These are phyloP conservation scores for Pestalotiopsis sp. DNA, from an alignment of 2,329 filamentous ascomycete genomes.

Conservation along the genomic window DNA sequence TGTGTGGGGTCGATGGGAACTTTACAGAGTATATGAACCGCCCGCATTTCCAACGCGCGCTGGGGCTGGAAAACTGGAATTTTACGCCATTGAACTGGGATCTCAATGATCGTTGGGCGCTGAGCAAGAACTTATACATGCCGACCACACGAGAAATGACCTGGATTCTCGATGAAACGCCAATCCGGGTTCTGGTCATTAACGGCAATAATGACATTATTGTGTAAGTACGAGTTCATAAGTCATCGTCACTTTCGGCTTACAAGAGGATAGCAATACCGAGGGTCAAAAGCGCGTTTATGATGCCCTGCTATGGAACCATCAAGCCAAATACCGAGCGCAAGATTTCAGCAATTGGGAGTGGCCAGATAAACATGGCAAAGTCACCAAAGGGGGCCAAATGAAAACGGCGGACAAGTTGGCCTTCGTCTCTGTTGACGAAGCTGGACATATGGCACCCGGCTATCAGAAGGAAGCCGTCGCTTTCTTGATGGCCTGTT, in stretches of 20 bases:
- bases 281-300: conserved; percentile 16
- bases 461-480: conserved; percentile 14
- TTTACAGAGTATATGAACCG: conserved; percentile 13
- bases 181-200: conserved; percentile 1
- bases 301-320: conserved; percentile 11
- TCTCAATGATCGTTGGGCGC: conserved; percentile 10
- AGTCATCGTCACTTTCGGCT: background rate
- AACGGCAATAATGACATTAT: conserved; percentile 14
- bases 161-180: conserved; percentile 12
- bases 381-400: conserved; percentile 8
- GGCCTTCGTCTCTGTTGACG: conserved; percentile 7
- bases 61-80: conserved; percentile 9
- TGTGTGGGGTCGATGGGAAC: conserved; percentile 13
- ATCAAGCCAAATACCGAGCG: conserved; percentile 13
- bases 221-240: conserved; percentile 7
- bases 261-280: conserved; percentile 7
- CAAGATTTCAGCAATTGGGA: conserved; percentile 12
- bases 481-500: conserved; percentile 12
- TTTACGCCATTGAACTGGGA: conserved; percentile 11
- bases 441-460: conserved; percentile 13
- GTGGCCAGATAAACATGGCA: conserved; percentile 8
- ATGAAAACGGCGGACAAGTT: conserved; percentile 14
- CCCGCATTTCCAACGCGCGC: conserved; percentile 9
- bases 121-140: conserved; percentile 3
- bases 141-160: conserved; percentile 14